Base-by-base conservation (phyloP, 805 yeast species). In the Suhomyces prunicola region DNA sequence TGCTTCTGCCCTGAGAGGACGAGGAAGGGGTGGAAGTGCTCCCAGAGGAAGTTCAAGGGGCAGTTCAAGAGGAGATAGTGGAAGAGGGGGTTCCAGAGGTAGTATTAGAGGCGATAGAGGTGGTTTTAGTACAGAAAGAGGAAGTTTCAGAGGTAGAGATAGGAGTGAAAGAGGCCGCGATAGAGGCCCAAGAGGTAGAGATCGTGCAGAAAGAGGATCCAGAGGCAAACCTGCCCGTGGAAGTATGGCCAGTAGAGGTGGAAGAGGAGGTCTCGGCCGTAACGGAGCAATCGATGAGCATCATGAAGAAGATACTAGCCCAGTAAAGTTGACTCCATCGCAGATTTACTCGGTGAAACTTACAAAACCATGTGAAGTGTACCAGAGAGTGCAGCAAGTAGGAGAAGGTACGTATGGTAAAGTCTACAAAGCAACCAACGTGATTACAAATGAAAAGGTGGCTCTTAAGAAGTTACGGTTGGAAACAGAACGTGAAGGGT, bases 361-460 rank as follows among this genome's bases (percentile, higher is more conserved):
- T 5, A 55, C 50, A 1, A 61, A 71, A 29, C 54, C 67, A 6
- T 60, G 68, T 1, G 77, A 78, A 10, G 65, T 81, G 2, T 90
- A 87, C 67, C 86, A 86, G 57, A 76, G 92, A 51, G 82, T 89
- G 1, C 79, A 82, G 41, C 98, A 94, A 65, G 98, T 94, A 5
- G 99, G 99, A n/a, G 98, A 94, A 70, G 99, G 99, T 8, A 94
- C 98, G 0, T 94, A 94, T 68, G 99, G 99, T 17, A 91, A 90
- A 66, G 99, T 94, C 19, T 91, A 88, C 73, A 90, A 91, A 65
- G 97, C 97, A 0, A 77, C 75, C 47, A 91, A 94, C 66, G 71
- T 72, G 13, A 73, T 82, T 5, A 89, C 97, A 0, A 78, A 82
- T 1, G 84, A 81, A 53, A 72, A 80, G 58, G 94, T 91, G n/a